These are phyloP conservation scores for Lepiota venenata DNA, from an alignment of 768 basidiomycete species.

Conservation along the genomic window DNA sequence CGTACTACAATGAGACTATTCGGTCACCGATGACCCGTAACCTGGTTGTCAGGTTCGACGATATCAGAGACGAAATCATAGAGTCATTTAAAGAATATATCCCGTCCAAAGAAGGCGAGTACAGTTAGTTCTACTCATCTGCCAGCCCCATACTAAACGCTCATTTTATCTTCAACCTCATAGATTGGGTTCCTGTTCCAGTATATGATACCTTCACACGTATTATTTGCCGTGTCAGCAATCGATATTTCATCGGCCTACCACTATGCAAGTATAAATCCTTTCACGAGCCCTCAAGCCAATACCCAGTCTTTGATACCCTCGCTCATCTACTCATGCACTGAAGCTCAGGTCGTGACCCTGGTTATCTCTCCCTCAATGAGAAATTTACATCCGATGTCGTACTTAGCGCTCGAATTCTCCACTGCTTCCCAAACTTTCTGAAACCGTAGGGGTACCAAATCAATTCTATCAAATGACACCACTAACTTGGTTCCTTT, in stretches of 20 bases:
- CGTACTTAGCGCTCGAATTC: constrained; percentile 12
- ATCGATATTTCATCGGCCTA: constrained; percentile 46
- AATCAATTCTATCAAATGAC: no score
- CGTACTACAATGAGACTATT: constrained; percentile 29
- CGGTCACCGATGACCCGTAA: constrained; percentile 33
- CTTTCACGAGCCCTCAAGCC: not conserved
- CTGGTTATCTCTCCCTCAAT: constrained; percentile 29
- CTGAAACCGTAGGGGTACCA: constrained; percentile 25
- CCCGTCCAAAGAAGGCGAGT: constrained; percentile 24
- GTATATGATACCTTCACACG: constrained; percentile 22
- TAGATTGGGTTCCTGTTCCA: constrained; percentile 38
- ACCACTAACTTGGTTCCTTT: not conserved
- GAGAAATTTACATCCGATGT: constrained; percentile 28
- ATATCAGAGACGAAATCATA: constrained; percentile 42
- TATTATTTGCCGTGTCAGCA: constrained; percentile 38
- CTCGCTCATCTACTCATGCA: no score
- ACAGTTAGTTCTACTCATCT: not conserved
- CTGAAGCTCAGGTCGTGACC: constrained; percentile 30
- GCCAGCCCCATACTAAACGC: not conserved
- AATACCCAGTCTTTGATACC: not conserved
- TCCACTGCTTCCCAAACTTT: constrained; percentile 27
- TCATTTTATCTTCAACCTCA: no score
- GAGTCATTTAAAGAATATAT: constrained; percentile 38
- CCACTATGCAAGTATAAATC: constrained; percentile 36
- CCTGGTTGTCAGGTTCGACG: constrained; percentile 32